A percentile compares a stretch with the other conserved stretches of the same genome.
Evolutionary conservation across 1,284 basidiomycete species (phyloP).

Genomic region (Cutaneotrichosporon cyanovorans): DNA sequence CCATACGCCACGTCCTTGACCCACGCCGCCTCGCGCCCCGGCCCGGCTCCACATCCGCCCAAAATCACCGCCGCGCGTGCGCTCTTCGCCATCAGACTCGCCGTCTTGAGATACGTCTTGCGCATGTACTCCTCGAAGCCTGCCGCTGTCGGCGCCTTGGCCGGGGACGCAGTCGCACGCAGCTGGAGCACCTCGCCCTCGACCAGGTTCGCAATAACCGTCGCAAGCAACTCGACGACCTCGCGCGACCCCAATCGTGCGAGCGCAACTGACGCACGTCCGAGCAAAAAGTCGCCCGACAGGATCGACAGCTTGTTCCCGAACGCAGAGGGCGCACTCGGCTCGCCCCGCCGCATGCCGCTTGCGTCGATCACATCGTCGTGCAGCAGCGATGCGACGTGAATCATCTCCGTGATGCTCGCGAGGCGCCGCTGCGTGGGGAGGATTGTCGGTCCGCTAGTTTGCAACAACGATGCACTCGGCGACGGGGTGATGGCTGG

Average conservation of each 20-base stretch:
- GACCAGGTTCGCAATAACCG: conserved; percentile 88
- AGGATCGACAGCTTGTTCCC: conserved; percentile 95
- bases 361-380: conserved; percentile 92
- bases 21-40: conserved; percentile 52
- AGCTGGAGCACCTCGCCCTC: conserved; percentile 95
- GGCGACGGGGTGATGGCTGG: conserved; percentile 9
- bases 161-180: conserved; percentile 46
- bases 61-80: conserved; percentile 81
- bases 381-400: conserved; percentile 90
- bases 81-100: conserved; percentile 90
- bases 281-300: conserved; percentile 91
- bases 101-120: conserved; percentile 95
- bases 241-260: conserved; percentile 78
- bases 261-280: conserved; percentile 79
- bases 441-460: conserved; percentile 46
- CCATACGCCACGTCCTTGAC: conserved; percentile 93
- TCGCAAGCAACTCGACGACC: conserved; percentile 87
- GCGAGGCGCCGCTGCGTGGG: conserved; percentile 88
- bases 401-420: conserved; percentile 97
- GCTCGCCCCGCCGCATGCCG: conserved; percentile 66
- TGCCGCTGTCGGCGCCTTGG: conserved; percentile 35
- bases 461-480: conserved; percentile 11
- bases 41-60: conserved; percentile 59
- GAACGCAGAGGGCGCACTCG: conserved; percentile 78
- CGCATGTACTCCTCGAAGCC: conserved; percentile 79